These are phyloP conservation scores for Bertia moriformis DNA, from an alignment of 2,329 filamentous ascomycete species.

Conservation along the genomic window DNA sequence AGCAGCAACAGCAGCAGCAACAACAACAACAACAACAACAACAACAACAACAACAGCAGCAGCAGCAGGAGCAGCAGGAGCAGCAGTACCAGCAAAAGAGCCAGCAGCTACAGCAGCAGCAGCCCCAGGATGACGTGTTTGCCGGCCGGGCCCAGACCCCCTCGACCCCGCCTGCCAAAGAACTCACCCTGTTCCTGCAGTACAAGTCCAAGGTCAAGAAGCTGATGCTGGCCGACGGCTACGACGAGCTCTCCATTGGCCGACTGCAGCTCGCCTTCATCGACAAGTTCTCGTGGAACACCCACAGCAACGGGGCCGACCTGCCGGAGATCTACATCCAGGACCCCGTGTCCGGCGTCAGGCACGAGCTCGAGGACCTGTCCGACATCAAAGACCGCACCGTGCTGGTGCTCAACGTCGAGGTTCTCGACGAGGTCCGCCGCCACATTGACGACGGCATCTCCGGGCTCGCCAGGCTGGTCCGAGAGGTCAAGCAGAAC, in stretches of 20 bases:
- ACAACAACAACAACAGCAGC: no score
- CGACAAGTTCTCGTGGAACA: constrained; percentile 98
- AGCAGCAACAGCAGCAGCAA: no score
- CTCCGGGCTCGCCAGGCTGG: constrained; percentile 61
- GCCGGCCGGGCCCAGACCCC: constrained; percentile 30
- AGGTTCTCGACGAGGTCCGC: constrained; percentile 89
- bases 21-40: no score
- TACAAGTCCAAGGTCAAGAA: constrained; percentile 98
- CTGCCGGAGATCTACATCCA: constrained; percentile 98
- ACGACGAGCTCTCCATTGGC: constrained; percentile 71
- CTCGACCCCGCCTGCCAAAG: constrained; percentile 55
- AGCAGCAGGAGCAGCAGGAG: no score
- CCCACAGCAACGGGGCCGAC: constrained; percentile 81
- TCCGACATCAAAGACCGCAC: constrained; percentile 86
- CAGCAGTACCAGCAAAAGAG: no score
- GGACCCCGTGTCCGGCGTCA: constrained; percentile 86
- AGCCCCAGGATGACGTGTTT: constrained; percentile 37
- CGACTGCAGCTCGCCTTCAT: constrained; percentile 90
- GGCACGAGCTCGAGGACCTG: constrained; percentile 88
- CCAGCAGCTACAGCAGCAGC: constrained; percentile 24
- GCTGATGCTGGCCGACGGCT: constrained; percentile 73
- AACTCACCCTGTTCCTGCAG: constrained; percentile 84
- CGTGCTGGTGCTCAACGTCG: constrained; percentile 83
- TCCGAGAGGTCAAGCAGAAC: constrained; percentile 75
- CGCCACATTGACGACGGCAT: constrained; percentile 89